Evolutionary conservation across 2,329 filamentous ascomycete species (phyloP), one percentile per base, ranked within the genome.

Genomic region (Arthrinium puccinioides): DNA sequence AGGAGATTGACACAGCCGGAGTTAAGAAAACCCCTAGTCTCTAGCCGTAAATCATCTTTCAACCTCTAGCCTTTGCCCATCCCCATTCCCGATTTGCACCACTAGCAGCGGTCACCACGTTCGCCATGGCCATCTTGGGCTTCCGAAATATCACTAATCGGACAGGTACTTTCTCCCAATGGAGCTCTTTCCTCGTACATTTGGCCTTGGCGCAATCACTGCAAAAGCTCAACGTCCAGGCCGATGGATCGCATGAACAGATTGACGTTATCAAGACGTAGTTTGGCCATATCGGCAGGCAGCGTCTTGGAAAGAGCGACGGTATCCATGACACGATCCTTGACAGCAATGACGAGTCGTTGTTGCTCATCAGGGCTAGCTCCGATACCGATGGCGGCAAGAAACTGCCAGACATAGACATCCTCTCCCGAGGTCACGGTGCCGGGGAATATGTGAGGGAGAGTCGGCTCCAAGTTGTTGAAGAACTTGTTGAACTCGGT

Each of bases 221-320:
- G 60, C 43, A 79, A 61, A 36, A 82, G 63, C 51, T 96, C 92
- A 35, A 98, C 92, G 66, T 98, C 92, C 57, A 98, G 73, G n/a
- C 92, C 92, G 62, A 98, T 96, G 39, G 90, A 92, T 54, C 88
- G 84, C 89, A 98, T 96, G 62, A 98, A 98, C 39, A 98, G 67
- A 59, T 98, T 98, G 49, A 98, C 92, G 55, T 95, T 95, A 41
- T 84, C 82, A 40, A 95, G 70, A 42, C 90, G 82, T 56, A 87
- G 81, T 42, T 79, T 79, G 10, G 85, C 82, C 79, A 97, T 87
- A 40, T 92, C 84, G 13, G 82, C 74, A 14, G 92, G 90, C 23
- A 98, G 70, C 2, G 87, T 90, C 72, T 95, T 96, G 52, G 87
- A 84, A 36, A 94, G 78, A 21, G 76, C 70, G 9, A 98, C 87